phyloP scores from a whole-genome alignment of 495 filamentous ascomycete genomes.

The Neurospora sp. region DNA sequence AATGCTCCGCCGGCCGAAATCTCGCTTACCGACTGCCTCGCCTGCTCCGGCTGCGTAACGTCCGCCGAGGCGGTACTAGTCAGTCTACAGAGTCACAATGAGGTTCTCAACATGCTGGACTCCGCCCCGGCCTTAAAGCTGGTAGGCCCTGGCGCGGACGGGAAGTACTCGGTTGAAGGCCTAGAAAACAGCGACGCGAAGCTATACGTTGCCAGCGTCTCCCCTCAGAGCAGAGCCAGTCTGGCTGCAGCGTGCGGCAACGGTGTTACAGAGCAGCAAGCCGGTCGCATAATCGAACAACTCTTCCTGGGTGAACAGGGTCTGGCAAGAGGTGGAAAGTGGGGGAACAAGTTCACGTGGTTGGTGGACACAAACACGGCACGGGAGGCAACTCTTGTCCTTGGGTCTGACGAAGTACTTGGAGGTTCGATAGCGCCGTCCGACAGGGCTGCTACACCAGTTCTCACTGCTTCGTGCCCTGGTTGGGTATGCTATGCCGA shows the following conservation, averaged over 20 bases:
- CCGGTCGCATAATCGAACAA: conserved; percentile 72
- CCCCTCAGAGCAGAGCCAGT: conserved; percentile 79
- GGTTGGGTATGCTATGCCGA: conserved; percentile 99
- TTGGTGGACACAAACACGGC: conserved; percentile 77
- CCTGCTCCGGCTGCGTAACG: conserved; percentile 95
- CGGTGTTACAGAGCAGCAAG: conserved; percentile 59
- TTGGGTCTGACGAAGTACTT: conserved; percentile 70
- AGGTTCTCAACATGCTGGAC: conserved; percentile 78
- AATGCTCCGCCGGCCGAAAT: conserved; percentile 58
- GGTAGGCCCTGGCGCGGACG: conserved; percentile 9
- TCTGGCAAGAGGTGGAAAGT: conserved; percentile 53
- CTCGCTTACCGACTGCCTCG: conserved; percentile 92
- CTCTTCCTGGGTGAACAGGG: conserved; percentile 63
- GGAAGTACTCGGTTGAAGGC: conserved; percentile 21
- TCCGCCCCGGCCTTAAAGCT: conserved; percentile 43
- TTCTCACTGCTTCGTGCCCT: conserved; percentile 84
- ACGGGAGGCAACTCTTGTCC: conserved; percentile 63
- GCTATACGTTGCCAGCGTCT: conserved; percentile 83
- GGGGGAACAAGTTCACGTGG: conserved; percentile 73
- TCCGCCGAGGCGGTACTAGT: conserved; percentile 94
- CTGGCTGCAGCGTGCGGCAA: conserved; percentile 75
- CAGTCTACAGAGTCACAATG: conserved; percentile 79
- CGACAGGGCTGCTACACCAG: conserved; percentile 44
- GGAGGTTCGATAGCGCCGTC: conserved; percentile 8
- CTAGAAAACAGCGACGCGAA: conserved; percentile 40